Evolutionary conservation across 352 stramenopile species (phyloP), one percentile per base, ranked within the genome.

Genomic region (Pythium diclinum): DNA sequence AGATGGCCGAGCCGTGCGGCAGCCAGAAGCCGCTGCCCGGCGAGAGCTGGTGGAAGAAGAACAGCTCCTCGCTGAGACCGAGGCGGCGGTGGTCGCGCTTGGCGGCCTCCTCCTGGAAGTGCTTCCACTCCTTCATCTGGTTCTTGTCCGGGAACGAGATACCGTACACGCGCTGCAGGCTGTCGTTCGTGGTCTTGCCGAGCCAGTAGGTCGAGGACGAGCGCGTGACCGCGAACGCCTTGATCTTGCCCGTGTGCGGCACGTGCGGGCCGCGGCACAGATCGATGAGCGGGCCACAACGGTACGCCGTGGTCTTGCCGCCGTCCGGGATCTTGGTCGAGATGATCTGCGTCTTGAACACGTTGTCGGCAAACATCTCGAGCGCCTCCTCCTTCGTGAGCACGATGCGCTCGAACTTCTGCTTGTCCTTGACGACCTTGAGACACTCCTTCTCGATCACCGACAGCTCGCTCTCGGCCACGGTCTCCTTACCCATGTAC

Each of bases 311-410:
- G 19, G 79, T 84, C 51, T 97, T 96, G 90, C 48, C 95, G 65
- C 98, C 93, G 13, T 76, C 64, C 0, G 96, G 89, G 61, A 99
- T 97, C 78, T 99, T 99, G 66, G 92, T 94, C 97, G 38, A 87
- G 82, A 95, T 97, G 65, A 98, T 99, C 81, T 98, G 88, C 0
- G 97, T 73, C 75, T 99, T 99, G 74, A 98, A 99, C 25, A 98
- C 94, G 73, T 99, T 99, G 76, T 99, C 94, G 2, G 85, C 83
- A 83, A 99, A 99, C 75, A 99, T 98, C 95, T 98, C 95, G 16
- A 92, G 80, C 36, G 85, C 81, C 33, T 92, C 83, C 61, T 98
- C 91, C 61, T 91, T 99, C 33, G 96, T 99, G 46, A 99, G 79
- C 59, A 99, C 94, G 65, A 99, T 87, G 42, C 92, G 79, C 46